Conservation (phyloP, 805 yeast species). For the Candida argentea region DNA sequence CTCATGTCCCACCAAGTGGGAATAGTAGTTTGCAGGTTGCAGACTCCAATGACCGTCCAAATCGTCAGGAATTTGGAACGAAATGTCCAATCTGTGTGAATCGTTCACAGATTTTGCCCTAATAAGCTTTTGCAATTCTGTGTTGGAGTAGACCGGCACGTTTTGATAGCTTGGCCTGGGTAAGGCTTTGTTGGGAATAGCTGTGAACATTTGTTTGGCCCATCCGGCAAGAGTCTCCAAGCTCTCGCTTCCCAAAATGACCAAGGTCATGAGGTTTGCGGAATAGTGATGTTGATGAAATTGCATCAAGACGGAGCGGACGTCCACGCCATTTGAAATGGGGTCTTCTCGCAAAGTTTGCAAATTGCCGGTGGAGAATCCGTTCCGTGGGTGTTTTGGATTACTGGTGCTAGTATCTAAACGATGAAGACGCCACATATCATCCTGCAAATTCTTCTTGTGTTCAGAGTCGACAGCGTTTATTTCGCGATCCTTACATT, state of each 20-base stretch:
- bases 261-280: slow-evolving; percentile 81
- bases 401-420: slow-evolving; percentile 68
- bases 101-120: slow-evolving; percentile 80
- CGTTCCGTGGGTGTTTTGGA: slow-evolving; percentile 70
- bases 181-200: slow-evolving; percentile 43
- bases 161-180: slow-evolving; percentile 34
- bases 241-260: slow-evolving; percentile 72
- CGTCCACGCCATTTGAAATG: slow-evolving; percentile 47
- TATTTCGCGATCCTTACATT: slow-evolving; percentile 85
- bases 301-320: slow-evolving; percentile 69
- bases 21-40: slow-evolving; percentile 59
- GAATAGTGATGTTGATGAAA: slow-evolving; percentile 70
- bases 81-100: slow-evolving; percentile 51
- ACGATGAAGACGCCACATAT: slow-evolving; percentile 81
- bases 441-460: slow-evolving; percentile 87
- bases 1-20: slow-evolving; percentile 90
- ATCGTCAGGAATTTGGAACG: slow-evolving; percentile 71
- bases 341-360: slow-evolving; percentile 68
- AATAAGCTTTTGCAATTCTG: slow-evolving; percentile 44
- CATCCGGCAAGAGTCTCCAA: slow-evolving; percentile 62
- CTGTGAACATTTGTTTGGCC: slow-evolving; percentile 58
- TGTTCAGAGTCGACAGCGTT: slow-evolving; percentile 94
- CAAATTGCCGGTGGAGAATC: slow-evolving; percentile 85
- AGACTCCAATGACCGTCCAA: slow-evolving; percentile 48
- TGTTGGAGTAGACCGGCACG: slow-evolving; percentile 36